phyloP scores from a whole-genome alignment of 495 filamentous ascomycete species.

The Penicillium ucsense region DNA sequence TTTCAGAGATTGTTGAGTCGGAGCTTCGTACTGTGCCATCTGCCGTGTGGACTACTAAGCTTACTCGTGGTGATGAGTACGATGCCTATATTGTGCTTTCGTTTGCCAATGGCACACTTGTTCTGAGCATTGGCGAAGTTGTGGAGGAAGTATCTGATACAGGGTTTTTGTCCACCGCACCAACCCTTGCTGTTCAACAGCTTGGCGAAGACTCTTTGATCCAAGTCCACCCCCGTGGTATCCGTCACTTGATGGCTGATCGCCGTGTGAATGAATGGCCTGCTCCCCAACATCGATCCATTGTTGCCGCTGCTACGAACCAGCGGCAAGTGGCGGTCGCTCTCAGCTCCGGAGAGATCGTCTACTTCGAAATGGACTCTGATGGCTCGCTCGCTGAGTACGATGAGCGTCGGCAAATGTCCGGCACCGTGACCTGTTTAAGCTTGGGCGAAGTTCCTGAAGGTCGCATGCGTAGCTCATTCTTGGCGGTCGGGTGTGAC shows the following conservation, averaged over 20 bases:
- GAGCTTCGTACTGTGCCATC: slow-evolving; percentile 77
- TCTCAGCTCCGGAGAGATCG: slow-evolving; percentile 88
- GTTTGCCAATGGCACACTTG: slow-evolving; percentile 63
- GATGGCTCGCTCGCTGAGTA: slow-evolving; percentile 89
- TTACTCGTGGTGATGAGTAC: slow-evolving; percentile 70
- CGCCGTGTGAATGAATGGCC: slow-evolving; percentile 89
- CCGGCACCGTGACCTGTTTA: slow-evolving; percentile 85
- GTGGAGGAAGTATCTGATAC: slow-evolving; percentile 93
- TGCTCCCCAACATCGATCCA: slow-evolving; percentile 82
- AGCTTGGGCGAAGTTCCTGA: slow-evolving; percentile 91
- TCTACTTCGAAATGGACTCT: slow-evolving; percentile 93
- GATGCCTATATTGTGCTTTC: slow-evolving; percentile 72
- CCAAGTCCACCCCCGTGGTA: slow-evolving; percentile 91
- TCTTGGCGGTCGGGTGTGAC: slow-evolving; percentile 91
- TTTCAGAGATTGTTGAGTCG: slow-evolving; percentile 88
- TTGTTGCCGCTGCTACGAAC: slow-evolving; percentile 93
- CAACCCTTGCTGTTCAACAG: slow-evolving; percentile 87
- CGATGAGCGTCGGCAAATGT: slow-evolving; percentile 92
- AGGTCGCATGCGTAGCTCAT: slow-evolving; percentile 74
- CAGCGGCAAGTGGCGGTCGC: slow-evolving; percentile 88
- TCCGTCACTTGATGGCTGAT: slow-evolving; percentile 75
- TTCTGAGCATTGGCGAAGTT: slow-evolving; percentile 89
- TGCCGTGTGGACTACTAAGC: slow-evolving; percentile 90
- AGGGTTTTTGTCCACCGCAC: slow-evolving; percentile 75
- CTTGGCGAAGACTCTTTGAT: slow-evolving; percentile 87